phyloP scores from a whole-genome alignment of 2,329 filamentous ascomycete genomes.

The Cryphonectria carpinicola region DNA sequence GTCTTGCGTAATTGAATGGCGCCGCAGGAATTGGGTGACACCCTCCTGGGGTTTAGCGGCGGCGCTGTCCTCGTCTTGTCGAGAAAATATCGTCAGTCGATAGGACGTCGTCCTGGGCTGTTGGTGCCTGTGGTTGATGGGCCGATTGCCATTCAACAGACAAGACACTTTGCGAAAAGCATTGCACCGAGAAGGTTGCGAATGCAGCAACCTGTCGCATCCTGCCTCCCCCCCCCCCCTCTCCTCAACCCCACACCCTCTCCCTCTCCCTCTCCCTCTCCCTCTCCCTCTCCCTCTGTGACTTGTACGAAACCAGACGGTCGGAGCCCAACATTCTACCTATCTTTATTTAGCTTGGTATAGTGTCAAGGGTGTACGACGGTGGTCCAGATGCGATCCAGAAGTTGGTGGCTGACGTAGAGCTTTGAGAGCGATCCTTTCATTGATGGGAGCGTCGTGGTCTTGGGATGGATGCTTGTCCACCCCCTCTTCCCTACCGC shows the following conservation, averaged over 20 bases:
- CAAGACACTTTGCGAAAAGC: conserved; percentile 7
- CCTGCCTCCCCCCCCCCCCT: not conserved
- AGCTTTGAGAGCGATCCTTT: not conserved
- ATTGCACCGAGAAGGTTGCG: conserved; percentile 11
- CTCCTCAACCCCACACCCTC: no score
- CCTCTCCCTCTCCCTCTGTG: not conserved
- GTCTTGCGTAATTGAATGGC: not conserved
- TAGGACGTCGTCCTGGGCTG: not conserved
- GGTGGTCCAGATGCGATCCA: not conserved
- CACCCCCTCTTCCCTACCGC: not conserved
- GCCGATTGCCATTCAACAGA: conserved; percentile 2
- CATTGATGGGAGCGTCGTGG: not conserved
- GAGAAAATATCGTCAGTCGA: conserved; percentile 1
- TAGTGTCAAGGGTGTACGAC: not conserved
- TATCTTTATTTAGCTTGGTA: conserved; percentile 3
- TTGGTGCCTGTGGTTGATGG: not conserved
- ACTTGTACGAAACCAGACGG: conserved; percentile 7
- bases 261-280: no score
- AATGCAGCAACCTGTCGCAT: conserved; percentile 1
- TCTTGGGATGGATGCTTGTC: conserved; percentile 17
- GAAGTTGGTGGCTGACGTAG: not conserved
- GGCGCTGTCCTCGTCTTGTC: conserved; percentile 18
- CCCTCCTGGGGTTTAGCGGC: not conserved
- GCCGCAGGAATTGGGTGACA: not conserved
- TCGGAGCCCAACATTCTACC: conserved; percentile 3